A percentile compares a stretch with the other conserved stretches of the same genome.
These are phyloP conservation scores for Cutaneotrichosporon sp. DNA, from an alignment of 1,284 basidiomycete species.

Conservation along the genomic window DNA sequence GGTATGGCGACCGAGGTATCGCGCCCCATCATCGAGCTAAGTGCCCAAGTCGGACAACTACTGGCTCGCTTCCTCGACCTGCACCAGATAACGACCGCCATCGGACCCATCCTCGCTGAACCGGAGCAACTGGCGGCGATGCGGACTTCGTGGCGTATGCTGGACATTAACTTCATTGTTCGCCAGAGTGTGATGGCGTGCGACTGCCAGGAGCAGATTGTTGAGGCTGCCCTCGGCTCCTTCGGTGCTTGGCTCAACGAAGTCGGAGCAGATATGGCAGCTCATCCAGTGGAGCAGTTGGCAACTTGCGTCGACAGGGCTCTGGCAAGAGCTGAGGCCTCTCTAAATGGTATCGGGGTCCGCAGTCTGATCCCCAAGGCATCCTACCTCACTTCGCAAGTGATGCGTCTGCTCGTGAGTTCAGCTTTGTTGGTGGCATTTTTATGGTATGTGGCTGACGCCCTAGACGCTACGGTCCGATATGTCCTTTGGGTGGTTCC, in stretches of 20 bases:
- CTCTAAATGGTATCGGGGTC: background rate
- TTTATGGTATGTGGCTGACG: background rate
- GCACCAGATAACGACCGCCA: constrained; percentile 30
- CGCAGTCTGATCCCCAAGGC: constrained; percentile 23
- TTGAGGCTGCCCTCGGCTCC: constrained; percentile 22
- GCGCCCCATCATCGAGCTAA: constrained; percentile 30
- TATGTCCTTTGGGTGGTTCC: constrained; percentile 39
- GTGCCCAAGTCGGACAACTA: constrained; percentile 29
- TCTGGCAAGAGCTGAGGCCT: constrained; percentile 5
- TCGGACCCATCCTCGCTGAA: constrained; percentile 34
- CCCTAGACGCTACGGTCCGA: constrained; percentile 34
- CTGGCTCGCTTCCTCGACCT: constrained; percentile 37
- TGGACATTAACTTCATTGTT: constrained; percentile 27
- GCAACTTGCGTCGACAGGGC: constrained; percentile 13
- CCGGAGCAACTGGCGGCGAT: constrained; percentile 26
- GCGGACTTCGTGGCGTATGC: constrained; percentile 31
- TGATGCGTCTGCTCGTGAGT: constrained; percentile 36
- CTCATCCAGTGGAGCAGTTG: constrained; percentile 14
- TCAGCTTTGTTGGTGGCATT: background rate
- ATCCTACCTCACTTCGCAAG: constrained; percentile 36
- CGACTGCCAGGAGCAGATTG: constrained; percentile 21
- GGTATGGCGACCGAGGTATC: constrained; percentile 22
- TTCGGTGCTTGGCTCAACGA: constrained; percentile 32
- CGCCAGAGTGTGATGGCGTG: constrained; percentile 33
- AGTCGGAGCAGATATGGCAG: constrained; percentile 7